These are phyloP conservation scores for Malassezia furfur DNA, from an alignment of 1,284 basidiomycete species.

Conservation along the genomic window DNA sequence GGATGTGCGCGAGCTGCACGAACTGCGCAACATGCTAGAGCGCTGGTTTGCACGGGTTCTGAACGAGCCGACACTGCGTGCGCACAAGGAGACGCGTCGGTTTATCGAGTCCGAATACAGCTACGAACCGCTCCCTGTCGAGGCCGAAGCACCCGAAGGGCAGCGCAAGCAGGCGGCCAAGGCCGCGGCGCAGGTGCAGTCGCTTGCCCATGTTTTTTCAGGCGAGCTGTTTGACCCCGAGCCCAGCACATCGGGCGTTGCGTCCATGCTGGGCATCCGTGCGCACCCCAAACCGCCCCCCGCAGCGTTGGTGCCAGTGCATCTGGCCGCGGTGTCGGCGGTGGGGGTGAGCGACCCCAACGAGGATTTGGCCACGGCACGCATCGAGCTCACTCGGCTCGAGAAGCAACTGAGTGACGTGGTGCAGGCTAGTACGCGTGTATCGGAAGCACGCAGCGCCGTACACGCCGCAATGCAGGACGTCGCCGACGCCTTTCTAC, in stretches of 20 bases:
- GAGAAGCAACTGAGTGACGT: conserved; percentile 13
- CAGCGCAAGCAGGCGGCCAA: neutral
- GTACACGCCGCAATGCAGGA: conserved; percentile 12
- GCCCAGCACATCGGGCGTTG: neutral
- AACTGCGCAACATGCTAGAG: conserved; percentile 28
- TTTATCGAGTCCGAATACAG: conserved; percentile 41
- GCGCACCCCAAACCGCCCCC: neutral
- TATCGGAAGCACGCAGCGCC: conserved; percentile 3
- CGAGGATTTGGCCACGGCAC: conserved; percentile 1
- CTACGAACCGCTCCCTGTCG: conserved; percentile 26
- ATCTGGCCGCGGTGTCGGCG: neutral
- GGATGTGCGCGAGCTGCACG: conserved; percentile 22
- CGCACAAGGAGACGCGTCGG: conserved; percentile 33
- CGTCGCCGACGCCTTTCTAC: conserved; percentile 8
- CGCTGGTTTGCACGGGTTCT: conserved; percentile 34
- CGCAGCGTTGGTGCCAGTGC: conserved; percentile 2
- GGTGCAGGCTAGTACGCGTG: neutral
- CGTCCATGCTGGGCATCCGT: neutral
- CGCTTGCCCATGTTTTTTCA: conserved; percentile 7
- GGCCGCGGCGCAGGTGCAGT: conserved; percentile 1
- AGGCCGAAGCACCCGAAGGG: conserved; percentile 1
- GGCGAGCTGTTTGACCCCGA: neutral
- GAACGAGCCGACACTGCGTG: conserved; percentile 23
- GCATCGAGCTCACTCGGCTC: conserved; percentile 12
- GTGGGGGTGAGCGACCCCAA: conserved; percentile 7